Percentiles rank a stretch among this genome's conserved stretches.
Evolutionary conservation across 2,329 filamentous ascomycete genomes (phyloP).

Genomic region (Fusarium scirpi): DNA sequence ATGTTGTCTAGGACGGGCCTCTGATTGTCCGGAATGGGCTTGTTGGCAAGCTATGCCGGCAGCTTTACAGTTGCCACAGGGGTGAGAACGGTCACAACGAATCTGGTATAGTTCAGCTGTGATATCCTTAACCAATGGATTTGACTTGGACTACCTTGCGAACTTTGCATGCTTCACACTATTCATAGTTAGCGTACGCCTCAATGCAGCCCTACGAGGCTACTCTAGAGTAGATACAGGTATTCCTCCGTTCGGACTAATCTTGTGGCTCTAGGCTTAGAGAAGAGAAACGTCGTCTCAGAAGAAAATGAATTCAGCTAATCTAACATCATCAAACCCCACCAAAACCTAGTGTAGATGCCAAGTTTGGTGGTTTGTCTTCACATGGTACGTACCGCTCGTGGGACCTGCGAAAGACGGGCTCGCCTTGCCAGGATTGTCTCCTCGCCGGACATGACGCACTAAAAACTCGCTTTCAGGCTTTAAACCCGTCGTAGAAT

Average conservation of each 20-base stretch:
- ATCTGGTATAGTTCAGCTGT: conserved; percentile 7
- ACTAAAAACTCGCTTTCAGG: background rate
- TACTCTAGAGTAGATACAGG: background rate
- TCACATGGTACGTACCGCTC: conserved; percentile 27
- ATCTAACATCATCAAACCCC: background rate
- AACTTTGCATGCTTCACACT: conserved; percentile 38
- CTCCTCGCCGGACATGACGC: conserved; percentile 29
- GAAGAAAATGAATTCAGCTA: background rate
- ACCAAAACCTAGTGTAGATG: background rate
- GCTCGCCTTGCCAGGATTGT: conserved; percentile 29
- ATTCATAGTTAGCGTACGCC: conserved; percentile 4
- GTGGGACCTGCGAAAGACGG: conserved; percentile 28
- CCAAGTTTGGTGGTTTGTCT: background rate
- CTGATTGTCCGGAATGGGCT: conserved; percentile 10
- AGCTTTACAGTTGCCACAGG: conserved; percentile 30
- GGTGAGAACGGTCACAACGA: conserved; percentile 30
- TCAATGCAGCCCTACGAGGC: background rate
- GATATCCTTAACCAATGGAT: background rate
- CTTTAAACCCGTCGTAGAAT: background rate
- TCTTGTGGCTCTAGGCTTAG: background rate
- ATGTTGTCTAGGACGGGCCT: conserved; percentile 13
- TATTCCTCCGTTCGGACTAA: background rate
- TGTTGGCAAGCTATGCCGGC: conserved; percentile 34
- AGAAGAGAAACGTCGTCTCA: background rate
- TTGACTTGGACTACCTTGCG: conserved; percentile 18